Conservation (phyloP, 2,329 filamentous ascomycete genomes). For the Claviceps humidiphila region DNA sequence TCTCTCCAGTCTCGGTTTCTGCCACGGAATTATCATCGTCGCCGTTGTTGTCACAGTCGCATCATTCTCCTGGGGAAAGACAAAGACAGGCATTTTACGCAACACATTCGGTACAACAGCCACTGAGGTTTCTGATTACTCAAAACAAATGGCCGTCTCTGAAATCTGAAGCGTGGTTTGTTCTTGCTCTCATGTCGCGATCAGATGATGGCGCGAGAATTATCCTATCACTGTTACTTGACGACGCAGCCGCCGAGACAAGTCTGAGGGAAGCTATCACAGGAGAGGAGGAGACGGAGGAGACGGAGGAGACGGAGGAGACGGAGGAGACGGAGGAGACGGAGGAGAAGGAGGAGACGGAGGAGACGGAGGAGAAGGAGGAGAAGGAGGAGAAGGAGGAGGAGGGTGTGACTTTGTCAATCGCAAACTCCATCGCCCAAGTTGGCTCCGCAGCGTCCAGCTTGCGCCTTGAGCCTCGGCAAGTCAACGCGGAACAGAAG, state of each 20-base stretch:
- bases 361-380: constrained; percentile 10
- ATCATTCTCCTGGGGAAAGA: background rate
- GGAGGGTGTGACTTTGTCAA: constrained; percentile 1
- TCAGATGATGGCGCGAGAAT: constrained; percentile 34
- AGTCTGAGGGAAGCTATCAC: constrained; percentile 36
- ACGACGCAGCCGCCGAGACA: constrained; percentile 27
- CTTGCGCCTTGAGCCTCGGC: constrained; percentile 32
- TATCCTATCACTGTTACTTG: constrained; percentile 29
- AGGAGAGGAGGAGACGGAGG: constrained; percentile 14
- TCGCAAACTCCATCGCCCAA: constrained; percentile 13
- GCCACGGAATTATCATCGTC: background rate
- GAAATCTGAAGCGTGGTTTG: constrained; percentile 48
- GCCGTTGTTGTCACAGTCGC: background rate
- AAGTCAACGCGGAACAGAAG: constrained; percentile 28
- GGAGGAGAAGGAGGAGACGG: constrained; percentile 5
- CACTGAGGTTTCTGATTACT: constrained; percentile 38
- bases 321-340: constrained; percentile 6
- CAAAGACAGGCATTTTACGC: constrained; percentile 29
- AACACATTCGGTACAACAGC: constrained; percentile 27
- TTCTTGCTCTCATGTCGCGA: constrained; percentile 46
- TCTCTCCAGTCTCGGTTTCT: constrained; percentile 14
- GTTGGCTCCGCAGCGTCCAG: constrained; percentile 8
- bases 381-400: constrained; percentile 6
- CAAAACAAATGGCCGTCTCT: constrained; percentile 47
- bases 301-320: constrained; percentile 10